Percentiles rank a stretch among this genome's conserved stretches.
These are phyloP conservation scores for Leishmania mexicana DNA, from an alignment of 208 protist genomes.

Conservation along the genomic window DNA sequence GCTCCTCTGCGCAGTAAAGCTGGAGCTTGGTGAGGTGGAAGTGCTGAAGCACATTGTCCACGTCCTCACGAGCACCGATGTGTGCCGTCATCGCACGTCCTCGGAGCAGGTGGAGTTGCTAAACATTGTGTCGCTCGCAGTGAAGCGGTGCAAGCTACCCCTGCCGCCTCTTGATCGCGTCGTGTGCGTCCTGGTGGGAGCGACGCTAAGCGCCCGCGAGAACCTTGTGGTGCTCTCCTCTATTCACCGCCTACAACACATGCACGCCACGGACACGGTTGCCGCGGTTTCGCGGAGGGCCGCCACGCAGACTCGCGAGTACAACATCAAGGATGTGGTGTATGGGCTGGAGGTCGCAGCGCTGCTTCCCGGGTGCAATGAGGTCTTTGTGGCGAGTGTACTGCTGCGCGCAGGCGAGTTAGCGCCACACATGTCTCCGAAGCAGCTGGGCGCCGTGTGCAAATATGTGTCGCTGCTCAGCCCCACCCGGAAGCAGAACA, in stretches of 20 bases:
- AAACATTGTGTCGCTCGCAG: constrained; percentile 57
- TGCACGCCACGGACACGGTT: constrained; percentile 44
- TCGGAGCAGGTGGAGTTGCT: constrained; percentile 47
- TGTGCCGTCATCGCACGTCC: constrained; percentile 20
- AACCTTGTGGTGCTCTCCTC: constrained; percentile 65
- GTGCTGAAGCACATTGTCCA: constrained; percentile 46
- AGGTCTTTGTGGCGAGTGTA: constrained; percentile 51
- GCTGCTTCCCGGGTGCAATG: constrained; percentile 51
- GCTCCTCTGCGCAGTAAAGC: constrained; percentile 49
- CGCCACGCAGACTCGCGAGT: constrained; percentile 37
- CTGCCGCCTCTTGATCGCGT: constrained; percentile 54
- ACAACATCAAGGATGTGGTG: constrained; percentile 69
- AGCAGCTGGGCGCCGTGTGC: constrained; percentile 61
- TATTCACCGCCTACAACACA: constrained; percentile 57
- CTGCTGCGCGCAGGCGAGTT: constrained; percentile 53
- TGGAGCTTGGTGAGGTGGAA: constrained; percentile 60
- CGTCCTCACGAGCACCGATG: constrained; percentile 31
- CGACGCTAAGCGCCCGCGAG: constrained; percentile 48
- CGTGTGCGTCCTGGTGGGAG: constrained; percentile 39
- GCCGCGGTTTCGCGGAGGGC: constrained; percentile 55
- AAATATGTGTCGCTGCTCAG: constrained; percentile 81
- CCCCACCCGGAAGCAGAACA: constrained; percentile 37
- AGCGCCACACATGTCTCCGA: constrained; percentile 37
- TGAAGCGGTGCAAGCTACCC: constrained; percentile 73
- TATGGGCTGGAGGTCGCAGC: constrained; percentile 72